Evolutionary conservation across 805 yeast species (phyloP), one percentile per base, ranked within the genome.

Genomic region (Teunomyces gatunensis): DNA sequence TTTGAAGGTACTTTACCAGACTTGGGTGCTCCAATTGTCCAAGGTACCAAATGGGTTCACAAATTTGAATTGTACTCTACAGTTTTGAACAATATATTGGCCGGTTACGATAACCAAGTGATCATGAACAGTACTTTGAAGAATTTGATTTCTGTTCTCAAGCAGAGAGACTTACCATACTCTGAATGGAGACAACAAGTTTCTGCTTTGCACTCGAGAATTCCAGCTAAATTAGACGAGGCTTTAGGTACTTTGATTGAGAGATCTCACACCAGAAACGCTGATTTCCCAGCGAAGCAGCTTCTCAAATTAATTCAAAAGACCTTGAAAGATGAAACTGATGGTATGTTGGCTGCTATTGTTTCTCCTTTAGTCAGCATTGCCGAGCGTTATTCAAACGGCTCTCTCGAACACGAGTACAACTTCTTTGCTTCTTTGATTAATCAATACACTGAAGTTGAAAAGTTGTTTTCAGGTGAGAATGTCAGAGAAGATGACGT

Each of bases 21-120:
- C 33, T 73, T 84, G 53, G 99, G 99, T 44, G 76, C 87, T 28
- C 96, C 98, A 53, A 78, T 75, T 47, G 75, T 89, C 52, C 81
- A 77, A 63, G 98, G 99, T 60, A 79, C 87, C 48, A 92, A 87
- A 69, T 87, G 96, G 46, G 84, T 81, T 47, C 88, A 92, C 70
- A 80, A 80, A 59, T 91, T 83, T 74, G 73, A 76, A 49, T 72
- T 78, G 27, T 68, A 81, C 54, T 68, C 82, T 42, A 64, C 79
- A 4, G 81, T 88, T 51, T 75, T 94, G 66, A 72, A 79, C 54
- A 86, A 91, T 69, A 92, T 91, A 53, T 77, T 95, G 64, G 78
- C 79, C 43, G 99, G 99, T 54, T 94, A 80, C 60, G 99, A 95
- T 66, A 92, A 94, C 71, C 98, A 92, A 73, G 95, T 89, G 54